These are phyloP conservation scores for Gastrolobium villosum DNA, from an alignment of 306 rosid species.

Conservation along the genomic window DNA sequence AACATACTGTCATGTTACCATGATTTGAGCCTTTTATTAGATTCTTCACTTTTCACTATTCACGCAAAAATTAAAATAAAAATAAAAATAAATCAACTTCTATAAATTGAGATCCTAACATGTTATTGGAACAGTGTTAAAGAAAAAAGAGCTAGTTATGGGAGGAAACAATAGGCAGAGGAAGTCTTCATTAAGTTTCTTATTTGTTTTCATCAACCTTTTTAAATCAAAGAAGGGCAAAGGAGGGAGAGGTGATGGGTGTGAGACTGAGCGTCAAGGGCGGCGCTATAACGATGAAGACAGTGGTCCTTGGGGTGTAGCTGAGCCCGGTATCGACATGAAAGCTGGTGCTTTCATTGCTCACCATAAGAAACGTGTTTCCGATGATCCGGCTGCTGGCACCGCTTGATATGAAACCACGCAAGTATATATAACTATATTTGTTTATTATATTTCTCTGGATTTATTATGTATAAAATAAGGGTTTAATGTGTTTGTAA, in stretches of 20 bases:
- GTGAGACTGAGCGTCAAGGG: constrained; percentile 40
- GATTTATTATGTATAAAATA: background rate
- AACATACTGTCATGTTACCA: no score
- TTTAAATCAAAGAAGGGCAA: constrained; percentile 59
- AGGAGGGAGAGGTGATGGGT: constrained; percentile 26
- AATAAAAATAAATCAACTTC: background rate
- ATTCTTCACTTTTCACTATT: no score
- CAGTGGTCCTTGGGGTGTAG: constrained; percentile 50
- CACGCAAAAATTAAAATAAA: no score
- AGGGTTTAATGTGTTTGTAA: no score
- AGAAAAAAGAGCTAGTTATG: constrained; percentile 27
- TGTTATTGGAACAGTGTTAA: background rate
- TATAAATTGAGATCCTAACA: constrained; percentile 33
- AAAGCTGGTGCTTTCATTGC: constrained; percentile 65
- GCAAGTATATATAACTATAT: background rate
- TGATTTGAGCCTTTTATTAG: no score
- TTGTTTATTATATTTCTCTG: background rate
- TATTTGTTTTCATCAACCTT: constrained; percentile 60
- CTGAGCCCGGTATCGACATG: constrained; percentile 69
- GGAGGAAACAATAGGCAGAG: constrained; percentile 61
- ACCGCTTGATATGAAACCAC: background rate
- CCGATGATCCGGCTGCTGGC: constrained; percentile 45
- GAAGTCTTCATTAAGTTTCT: constrained; percentile 51
- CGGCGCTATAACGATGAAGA: constrained; percentile 76
- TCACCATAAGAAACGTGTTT: constrained; percentile 48